Percentiles rank a stretch among this genome's conserved stretches.
phyloP scores from a whole-genome alignment of 768 basidiomycete genomes.

The Nevesoporus exiguus region DNA sequence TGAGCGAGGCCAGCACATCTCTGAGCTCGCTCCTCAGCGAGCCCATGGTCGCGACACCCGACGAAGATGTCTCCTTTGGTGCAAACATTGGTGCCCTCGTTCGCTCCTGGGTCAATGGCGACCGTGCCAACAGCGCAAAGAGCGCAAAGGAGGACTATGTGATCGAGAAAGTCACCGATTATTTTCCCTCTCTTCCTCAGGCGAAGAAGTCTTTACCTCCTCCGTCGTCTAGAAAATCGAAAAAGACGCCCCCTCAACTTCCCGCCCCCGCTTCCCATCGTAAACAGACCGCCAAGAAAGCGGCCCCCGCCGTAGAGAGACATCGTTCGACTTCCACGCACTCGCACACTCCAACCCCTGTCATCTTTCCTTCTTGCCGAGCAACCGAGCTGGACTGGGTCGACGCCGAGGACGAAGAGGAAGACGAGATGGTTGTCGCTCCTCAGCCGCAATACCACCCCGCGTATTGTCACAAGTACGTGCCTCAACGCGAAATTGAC shows the following conservation, averaged over 20 bases:
- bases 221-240: conserved; percentile 19
- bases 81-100: conserved; percentile 44
- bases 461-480: conserved; percentile 13
- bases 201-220: conserved; percentile 14
- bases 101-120: conserved; percentile 28
- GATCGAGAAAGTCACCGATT: conserved; percentile 31
- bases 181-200: conserved; percentile 24
- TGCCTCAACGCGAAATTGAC: conserved; percentile 4
- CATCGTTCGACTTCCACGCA: conserved; percentile 20
- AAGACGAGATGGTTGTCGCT: conserved; percentile 18
- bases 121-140: conserved; percentile 23
- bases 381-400: conserved; percentile 29
- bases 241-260: conserved; percentile 11
- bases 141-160: conserved; percentile 27
- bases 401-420: conserved; percentile 20
- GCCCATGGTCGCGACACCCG: conserved; percentile 38
- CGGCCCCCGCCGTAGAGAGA: background rate
- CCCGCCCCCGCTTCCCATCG: conserved; percentile 12
- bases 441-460: conserved; percentile 22
- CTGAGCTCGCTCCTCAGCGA: conserved; percentile 48
- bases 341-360: conserved; percentile 31
- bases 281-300: conserved; percentile 15
- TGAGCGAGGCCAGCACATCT: conserved; percentile 45
- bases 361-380: conserved; percentile 33
- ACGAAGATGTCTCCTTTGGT: conserved; percentile 43